Percentiles rank a stretch among this genome's conserved stretches.
Conservation (phyloP, 2,329 filamentous ascomycete genomes). For the Colletotrichum melonis region DNA sequence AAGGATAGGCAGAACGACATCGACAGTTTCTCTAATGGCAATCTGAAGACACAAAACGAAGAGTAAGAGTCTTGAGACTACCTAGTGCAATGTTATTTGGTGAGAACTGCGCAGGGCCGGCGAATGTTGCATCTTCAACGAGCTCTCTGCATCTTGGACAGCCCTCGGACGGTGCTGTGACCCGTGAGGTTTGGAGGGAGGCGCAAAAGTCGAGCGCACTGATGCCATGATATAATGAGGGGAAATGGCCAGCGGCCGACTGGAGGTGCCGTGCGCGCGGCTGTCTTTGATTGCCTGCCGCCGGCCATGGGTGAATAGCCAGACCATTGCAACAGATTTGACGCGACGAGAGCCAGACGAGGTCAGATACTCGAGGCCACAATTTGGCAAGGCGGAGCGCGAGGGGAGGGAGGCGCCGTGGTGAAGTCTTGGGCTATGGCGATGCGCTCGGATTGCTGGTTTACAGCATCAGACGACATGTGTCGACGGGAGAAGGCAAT, state of each 20-base stretch:
- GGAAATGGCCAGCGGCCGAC: neutral
- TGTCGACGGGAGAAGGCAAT: neutral
- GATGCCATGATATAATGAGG: slow-evolving; percentile 17
- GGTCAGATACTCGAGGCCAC: neutral
- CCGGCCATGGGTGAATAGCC: neutral
- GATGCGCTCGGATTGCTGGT: neutral
- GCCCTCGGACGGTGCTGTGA: slow-evolving; percentile 37
- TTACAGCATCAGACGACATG: neutral
- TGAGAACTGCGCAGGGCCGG: neutral
- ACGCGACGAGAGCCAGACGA: neutral
- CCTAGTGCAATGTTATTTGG: neutral
- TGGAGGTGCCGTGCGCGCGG: slow-evolving; percentile 18
- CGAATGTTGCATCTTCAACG: neutral
- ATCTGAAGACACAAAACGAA: neutral
- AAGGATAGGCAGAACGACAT: neutral
- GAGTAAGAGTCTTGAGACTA: neutral
- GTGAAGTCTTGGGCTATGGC: neutral
- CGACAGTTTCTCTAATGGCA: neutral
- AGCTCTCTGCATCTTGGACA: slow-evolving; percentile 6
- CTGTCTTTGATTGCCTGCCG: neutral
- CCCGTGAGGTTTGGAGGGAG: slow-evolving; percentile 25
- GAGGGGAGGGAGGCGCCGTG: neutral
- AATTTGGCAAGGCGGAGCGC: neutral
- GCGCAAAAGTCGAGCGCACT: slow-evolving; percentile 25
- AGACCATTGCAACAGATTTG: neutral